Evolutionary conservation across 768 basidiomycete species (phyloP).

Genomic region (Collybiopsis luxurians): DNA sequence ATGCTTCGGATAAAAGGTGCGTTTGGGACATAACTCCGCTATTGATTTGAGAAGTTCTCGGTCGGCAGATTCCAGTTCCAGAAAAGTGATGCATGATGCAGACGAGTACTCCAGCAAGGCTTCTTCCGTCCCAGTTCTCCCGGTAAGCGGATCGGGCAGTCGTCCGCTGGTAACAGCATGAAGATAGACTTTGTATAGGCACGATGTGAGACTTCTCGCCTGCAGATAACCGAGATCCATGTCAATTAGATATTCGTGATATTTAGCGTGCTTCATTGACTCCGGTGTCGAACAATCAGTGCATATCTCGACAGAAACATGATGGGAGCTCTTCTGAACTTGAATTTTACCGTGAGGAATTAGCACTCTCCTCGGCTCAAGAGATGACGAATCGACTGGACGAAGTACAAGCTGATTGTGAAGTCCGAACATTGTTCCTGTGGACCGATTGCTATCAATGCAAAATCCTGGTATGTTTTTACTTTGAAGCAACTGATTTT

Average conservation of each 20-base stretch:
- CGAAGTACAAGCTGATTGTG: slow-evolving; percentile 27
- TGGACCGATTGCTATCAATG: slow-evolving; percentile 26
- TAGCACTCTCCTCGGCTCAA: slow-evolving; percentile 11
- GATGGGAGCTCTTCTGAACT: not conserved
- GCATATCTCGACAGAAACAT: not conserved
- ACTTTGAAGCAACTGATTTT: slow-evolving; percentile 14
- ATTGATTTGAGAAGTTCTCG: slow-evolving; percentile 21
- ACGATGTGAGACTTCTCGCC: slow-evolving; percentile 24
- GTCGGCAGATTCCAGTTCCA: slow-evolving; percentile 19
- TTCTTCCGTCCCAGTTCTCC: slow-evolving; percentile 32
- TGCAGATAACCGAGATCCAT: slow-evolving; percentile 24
- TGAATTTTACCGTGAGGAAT: not conserved
- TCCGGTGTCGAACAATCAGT: not conserved
- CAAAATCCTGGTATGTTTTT: slow-evolving; percentile 11
- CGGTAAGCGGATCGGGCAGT: slow-evolving; percentile 31
- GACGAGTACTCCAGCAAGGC: slow-evolving; percentile 28
- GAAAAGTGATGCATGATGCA: slow-evolving; percentile 26
- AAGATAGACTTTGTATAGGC: slow-evolving; percentile 27
- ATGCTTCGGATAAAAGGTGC: slow-evolving; percentile 26
- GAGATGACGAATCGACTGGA: slow-evolving; percentile 24
- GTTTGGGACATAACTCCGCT: slow-evolving; percentile 18
- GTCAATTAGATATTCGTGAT: slow-evolving; percentile 28
- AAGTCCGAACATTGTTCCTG: slow-evolving; percentile 32
- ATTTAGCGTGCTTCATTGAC: slow-evolving; percentile 9
- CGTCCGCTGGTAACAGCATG: slow-evolving; percentile 35